phyloP scores from a whole-genome alignment of 2,329 filamentous ascomycete species.

The Colletotrichum sp. region DNA sequence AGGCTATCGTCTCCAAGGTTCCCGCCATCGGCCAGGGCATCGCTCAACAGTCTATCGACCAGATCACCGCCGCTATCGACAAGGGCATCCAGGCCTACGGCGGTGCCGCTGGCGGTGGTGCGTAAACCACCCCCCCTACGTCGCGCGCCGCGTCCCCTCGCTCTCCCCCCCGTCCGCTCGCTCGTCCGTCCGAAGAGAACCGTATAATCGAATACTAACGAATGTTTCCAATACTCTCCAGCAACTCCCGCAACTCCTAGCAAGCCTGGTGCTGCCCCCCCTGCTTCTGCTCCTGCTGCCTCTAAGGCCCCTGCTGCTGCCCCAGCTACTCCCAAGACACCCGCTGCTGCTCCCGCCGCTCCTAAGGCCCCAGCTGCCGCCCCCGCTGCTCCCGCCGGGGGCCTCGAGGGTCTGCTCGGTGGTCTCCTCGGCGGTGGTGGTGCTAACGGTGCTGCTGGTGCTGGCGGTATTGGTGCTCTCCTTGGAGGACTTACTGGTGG shows the following conservation, averaged over 20 bases:
- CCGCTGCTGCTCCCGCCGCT: neutral
- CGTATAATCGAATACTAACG: neutral
- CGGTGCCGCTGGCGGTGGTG: neutral
- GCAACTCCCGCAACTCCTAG: neutral
- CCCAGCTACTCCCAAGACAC: neutral
- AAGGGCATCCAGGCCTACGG: slow-evolving; percentile 22
- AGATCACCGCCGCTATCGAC: slow-evolving; percentile 25
- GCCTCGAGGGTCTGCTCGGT: neutral
- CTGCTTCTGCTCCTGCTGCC: neutral
- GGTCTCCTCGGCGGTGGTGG: neutral
- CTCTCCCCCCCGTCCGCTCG: neutral
- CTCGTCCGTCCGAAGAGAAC: neutral
- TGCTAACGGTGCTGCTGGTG: neutral
- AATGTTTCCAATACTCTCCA: neutral
- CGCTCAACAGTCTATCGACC: slow-evolving; percentile 26
- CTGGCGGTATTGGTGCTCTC: neutral
- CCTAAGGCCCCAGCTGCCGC: neutral
- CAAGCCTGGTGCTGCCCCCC: neutral
- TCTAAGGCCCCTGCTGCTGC: neutral
- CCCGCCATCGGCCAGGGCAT: slow-evolving; percentile 29
- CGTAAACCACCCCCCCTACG: slow-evolving; percentile 6
- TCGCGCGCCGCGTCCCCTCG: neutral
- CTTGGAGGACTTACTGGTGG: neutral
- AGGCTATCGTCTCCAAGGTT: slow-evolving; percentile 28
- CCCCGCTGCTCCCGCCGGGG: neutral